phyloP scores from a whole-genome alignment of 805 yeast genomes.

The Yarrowia sp. region DNA sequence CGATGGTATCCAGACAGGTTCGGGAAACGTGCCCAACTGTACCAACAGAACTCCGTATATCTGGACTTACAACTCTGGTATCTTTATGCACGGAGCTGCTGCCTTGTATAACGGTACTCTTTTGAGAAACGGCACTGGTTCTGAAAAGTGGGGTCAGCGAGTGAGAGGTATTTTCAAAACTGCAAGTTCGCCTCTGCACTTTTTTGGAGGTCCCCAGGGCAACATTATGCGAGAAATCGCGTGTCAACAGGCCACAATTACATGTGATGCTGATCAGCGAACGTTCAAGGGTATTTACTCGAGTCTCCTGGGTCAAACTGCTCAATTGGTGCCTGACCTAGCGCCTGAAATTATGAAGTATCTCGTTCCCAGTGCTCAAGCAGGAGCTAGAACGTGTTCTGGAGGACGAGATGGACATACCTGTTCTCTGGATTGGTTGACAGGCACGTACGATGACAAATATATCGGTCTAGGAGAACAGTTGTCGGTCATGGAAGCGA shows the following conservation, averaged over 20 bases:
- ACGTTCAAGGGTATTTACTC: conserved; percentile 75
- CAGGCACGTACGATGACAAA: conserved; percentile 64
- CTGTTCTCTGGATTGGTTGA: conserved; percentile 78
- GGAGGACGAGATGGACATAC: conserved; percentile 85
- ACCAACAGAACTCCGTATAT: conserved; percentile 58
- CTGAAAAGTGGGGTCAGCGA: conserved; percentile 69
- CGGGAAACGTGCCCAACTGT: conserved; percentile 54
- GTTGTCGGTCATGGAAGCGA: conserved; percentile 73
- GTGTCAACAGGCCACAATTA: conserved; percentile 60
- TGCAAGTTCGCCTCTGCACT: conserved; percentile 55
- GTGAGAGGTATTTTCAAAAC: conserved; percentile 57
- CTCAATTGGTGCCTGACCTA: conserved; percentile 57
- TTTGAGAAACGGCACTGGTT: conserved; percentile 49
- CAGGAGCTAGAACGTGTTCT: conserved; percentile 77
- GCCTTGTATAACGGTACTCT: conserved; percentile 60
- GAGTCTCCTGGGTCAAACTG: conserved; percentile 68
- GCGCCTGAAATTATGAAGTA: conserved; percentile 55
- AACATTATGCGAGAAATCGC: conserved; percentile 72
- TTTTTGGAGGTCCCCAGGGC: conserved; percentile 53
- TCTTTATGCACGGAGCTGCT: conserved; percentile 72
- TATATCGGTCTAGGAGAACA: conserved; percentile 84
- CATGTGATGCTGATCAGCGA: conserved; percentile 76
- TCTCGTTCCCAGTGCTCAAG: conserved; percentile 62
- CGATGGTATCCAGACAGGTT: conserved; percentile 49
- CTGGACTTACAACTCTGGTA: conserved; percentile 80